Conservation (phyloP, 2,329 filamentous ascomycete genomes). For the Xylariomycetidae sp. region DNA sequence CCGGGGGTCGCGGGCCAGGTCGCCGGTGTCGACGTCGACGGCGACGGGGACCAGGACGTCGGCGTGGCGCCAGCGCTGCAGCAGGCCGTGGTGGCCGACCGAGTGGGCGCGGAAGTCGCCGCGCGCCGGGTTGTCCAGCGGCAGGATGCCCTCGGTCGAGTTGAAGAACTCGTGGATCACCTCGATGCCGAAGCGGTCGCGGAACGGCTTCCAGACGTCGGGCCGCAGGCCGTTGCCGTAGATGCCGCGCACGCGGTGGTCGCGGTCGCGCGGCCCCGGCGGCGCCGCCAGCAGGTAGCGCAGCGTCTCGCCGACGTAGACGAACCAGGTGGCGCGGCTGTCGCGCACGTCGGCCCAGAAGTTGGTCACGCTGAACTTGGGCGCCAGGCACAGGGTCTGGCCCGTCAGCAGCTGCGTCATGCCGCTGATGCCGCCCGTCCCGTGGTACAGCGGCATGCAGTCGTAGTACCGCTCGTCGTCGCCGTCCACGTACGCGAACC, state of each 20-base stretch:
- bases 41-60: conserved; percentile 59
- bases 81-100: conserved; percentile 65
- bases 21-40: conserved; percentile 62
- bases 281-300: conserved; percentile 67
- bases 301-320: conserved; percentile 73
- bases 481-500: conserved; percentile 24
- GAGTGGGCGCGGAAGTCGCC: conserved; percentile 57
- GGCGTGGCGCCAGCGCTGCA: conserved; percentile 47
- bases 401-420: conserved; percentile 48
- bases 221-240: conserved; percentile 63
- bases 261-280: conserved; percentile 51
- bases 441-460: conserved; percentile 74
- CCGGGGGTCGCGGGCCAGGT: conserved; percentile 57
- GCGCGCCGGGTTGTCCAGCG: conserved; percentile 51
- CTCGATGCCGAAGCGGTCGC: conserved; percentile 55
- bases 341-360: conserved; percentile 71
- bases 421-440: conserved; percentile 59
- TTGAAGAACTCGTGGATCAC: conserved; percentile 71
- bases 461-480: conserved; percentile 61
- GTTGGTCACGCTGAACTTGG: conserved; percentile 59
- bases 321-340: conserved; percentile 61
- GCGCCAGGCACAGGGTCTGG: conserved; percentile 55
- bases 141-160: conserved; percentile 66
- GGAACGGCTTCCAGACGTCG: conserved; percentile 62
- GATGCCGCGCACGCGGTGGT: conserved; percentile 53